Conservation (phyloP, 192 early-diverging fungal genomes). For the Jimgerdemannia flammicorona region DNA sequence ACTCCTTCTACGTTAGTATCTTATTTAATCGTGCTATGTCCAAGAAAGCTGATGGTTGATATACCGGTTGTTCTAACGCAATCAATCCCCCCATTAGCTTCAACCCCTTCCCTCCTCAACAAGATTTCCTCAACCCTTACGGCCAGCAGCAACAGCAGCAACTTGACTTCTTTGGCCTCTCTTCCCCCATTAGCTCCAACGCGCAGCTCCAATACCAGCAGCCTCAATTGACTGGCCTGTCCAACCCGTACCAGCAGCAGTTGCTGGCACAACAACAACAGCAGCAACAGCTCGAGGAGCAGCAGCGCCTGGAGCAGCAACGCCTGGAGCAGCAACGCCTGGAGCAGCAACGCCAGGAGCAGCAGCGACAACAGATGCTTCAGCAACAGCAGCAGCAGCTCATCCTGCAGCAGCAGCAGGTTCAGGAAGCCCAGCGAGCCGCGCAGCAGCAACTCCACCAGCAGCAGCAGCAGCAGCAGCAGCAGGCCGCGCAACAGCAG, state of each 20-base stretch:
- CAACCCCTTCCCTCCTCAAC: slow-evolving; percentile 11
- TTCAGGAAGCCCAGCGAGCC: slow-evolving; percentile 18
- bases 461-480: slow-evolving; percentile 34
- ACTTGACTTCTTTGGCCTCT: slow-evolving; percentile 4
- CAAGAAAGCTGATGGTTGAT: not conserved
- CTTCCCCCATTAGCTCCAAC: slow-evolving; percentile 12
- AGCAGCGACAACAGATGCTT: slow-evolving; percentile 13
- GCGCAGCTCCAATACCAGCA: slow-evolving; percentile 14
- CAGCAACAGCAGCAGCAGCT: slow-evolving; percentile 2
- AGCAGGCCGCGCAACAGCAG: slow-evolving; percentile 24
- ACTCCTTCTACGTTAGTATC: not conserved
- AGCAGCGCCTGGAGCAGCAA: slow-evolving; percentile 1
- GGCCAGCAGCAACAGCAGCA: slow-evolving; percentile 12
- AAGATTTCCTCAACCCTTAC: slow-evolving; percentile 16
- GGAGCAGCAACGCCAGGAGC: slow-evolving; percentile 5
- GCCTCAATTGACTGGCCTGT: not conserved
- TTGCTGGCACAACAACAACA: slow-evolving; percentile 11
- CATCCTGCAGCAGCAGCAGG: slow-evolving; percentile 23
- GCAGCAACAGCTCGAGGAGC: slow-evolving; percentile 18
- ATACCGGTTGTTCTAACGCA: not conserved
- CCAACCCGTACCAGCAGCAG: slow-evolving; percentile 24
- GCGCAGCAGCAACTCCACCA: slow-evolving; percentile 31
- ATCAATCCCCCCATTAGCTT: not conserved
- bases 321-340: slow-evolving; percentile 4
- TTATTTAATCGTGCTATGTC: not conserved